Base-by-base conservation (phyloP, 176 grass and related monocot genomes). In the Cenchrus fungigraminus region DNA sequence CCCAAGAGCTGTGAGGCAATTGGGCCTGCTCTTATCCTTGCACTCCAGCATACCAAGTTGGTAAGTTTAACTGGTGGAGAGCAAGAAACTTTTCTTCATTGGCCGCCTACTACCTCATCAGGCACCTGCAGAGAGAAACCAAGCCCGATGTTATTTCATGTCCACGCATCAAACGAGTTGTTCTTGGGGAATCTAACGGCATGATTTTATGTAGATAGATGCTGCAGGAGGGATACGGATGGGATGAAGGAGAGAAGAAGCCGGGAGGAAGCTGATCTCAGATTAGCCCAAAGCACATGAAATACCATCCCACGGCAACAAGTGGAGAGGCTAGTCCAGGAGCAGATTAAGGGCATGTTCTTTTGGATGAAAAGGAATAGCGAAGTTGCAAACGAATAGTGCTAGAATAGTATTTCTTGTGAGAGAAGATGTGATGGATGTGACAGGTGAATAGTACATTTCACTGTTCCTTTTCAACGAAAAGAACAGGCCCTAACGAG, bases 181-280 rank as follows among this genome's bases (percentile, higher is more conserved):
- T 46, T 73, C 17, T 73, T 25, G 68, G 62, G 25, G 47, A 82
- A 89, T 89, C 68, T 53, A 56, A 62, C 28, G 14, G 58, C 89
- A 58, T 95, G 91, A 98, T 95, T 98, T 98, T 94, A 95, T 98
- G 96, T 92, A 79, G 47, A 73, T 16, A 73, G 68, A 84, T 78
- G 56, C 19, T 64, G 74, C 56, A 84, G 72, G 51, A 83, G 9
- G 65, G 88, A 81, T 51, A 63, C 32, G 37, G 29, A 77, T 79
- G 67, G 54, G 19, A 55, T 14, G 61, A 64, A 53, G 44, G 20
- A 71, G 55, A 76, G 56, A 20, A 68, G 46, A 79, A 49, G 28
- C 25, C 42, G 11, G 22, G 53, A 84, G 57, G 53, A 82, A 52
- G 52, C 10, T 68, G 68, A 32, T 4, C 49, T 56, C 61, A 22